Evolutionary conservation across 805 yeast species (phyloP), one percentile per base, ranked within the genome.

Genomic region (Myxozyma sirexii): DNA sequence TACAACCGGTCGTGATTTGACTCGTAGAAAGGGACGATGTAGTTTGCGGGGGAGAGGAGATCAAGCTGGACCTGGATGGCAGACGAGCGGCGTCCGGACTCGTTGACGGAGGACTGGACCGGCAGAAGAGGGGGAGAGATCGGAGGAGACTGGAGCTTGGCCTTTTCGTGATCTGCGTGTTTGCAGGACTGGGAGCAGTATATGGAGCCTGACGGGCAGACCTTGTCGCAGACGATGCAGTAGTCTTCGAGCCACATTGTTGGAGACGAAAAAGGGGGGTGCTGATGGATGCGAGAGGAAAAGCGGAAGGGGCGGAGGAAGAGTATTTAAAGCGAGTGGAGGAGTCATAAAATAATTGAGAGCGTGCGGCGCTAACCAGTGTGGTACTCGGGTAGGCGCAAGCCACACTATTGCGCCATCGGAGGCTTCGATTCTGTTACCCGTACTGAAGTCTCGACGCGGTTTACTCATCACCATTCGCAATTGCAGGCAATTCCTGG

Each of bases 191-290:
- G 79, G 5, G 82, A 79, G 72, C 83, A 80, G 74, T 80, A 80
- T 56, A 77, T 77, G 12, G 77, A 66, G 27, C 76, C 77, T 12
- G 71, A 68, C 10, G 77, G 66, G 69, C 82, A 80, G 62, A 77
- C 76, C 67, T 77, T 79, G 67, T 82, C 85, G 72, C 87, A 83
- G 58, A 80, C 84, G 49, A 81, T 76, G 75, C 87, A 83, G 72
- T 74, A 83, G 69, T 83, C 86, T 68, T 79, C 80, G 63, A 75
- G 63, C 80, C 79, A 76, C 72, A 71, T 73, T 39, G 42, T 35
- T 44, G 1, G 19, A 7, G 12, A 17, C n/a, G 37, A 35, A 35
- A 21, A 17, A 15, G 33, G 1, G 19, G 21, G 19, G 35, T 12
- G 6, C 7, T 3, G 23, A 17, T 13, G 48, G 1, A 26, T 2